phyloP scores from a whole-genome alignment of 257 asterid species.

The Capsicum pubescens region DNA sequence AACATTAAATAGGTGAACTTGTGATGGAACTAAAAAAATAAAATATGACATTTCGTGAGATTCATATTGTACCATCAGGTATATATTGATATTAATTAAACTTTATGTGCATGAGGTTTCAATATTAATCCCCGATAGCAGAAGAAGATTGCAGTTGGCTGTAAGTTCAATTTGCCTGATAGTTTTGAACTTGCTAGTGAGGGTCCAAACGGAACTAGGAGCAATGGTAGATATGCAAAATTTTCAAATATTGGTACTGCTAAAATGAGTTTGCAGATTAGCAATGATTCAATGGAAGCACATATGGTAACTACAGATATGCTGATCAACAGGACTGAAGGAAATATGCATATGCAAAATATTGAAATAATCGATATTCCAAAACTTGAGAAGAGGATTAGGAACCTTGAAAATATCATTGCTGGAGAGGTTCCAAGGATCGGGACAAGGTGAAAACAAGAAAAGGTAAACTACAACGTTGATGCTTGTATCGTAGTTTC shows the following conservation, averaged over 20 bases:
- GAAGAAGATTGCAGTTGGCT: background rate
- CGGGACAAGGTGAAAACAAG: background rate
- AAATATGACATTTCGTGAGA: no score
- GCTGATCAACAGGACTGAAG: background rate
- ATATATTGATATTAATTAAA: no score
- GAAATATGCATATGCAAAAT: background rate
- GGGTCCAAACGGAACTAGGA: background rate
- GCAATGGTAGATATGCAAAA: background rate
- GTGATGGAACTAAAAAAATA: no score
- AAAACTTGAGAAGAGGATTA: constrained; percentile 25
- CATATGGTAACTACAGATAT: background rate
- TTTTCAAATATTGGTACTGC: background rate
- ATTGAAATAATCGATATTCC: background rate
- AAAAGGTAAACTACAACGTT: background rate
- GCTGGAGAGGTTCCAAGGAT: background rate
- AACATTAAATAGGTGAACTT: no score
- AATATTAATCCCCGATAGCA: no score
- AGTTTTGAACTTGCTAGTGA: background rate
- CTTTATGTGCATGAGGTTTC: no score
- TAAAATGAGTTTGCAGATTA: background rate
- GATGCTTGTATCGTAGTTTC: background rate
- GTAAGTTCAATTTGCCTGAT: background rate
- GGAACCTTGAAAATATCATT: constrained; percentile 2
- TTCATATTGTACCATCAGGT: no score
- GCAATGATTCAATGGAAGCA: no score